phyloP scores from a whole-genome alignment of 2,329 filamentous ascomycete genomes.

The Penicillium sp. region DNA sequence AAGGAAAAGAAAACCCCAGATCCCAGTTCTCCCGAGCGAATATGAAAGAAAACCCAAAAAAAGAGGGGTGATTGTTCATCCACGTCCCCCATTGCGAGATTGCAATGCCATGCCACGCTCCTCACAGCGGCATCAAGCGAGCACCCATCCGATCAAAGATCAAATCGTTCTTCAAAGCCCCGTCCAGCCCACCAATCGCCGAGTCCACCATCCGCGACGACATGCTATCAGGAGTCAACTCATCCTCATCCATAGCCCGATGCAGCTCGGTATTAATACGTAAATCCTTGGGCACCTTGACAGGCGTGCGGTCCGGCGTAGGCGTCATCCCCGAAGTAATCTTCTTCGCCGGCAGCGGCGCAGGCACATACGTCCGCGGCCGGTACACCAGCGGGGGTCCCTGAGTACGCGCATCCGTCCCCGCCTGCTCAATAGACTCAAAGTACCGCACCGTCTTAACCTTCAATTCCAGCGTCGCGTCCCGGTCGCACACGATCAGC shows the following conservation, averaged over 20 bases:
- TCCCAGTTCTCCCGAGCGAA: conserved; percentile 1
- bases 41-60: not conserved
- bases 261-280: conserved; percentile 49
- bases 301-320: conserved; percentile 32
- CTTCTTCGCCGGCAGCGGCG: conserved; percentile 29
- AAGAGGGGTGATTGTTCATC: not conserved
- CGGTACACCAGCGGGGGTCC: conserved; percentile 47
- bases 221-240: conserved; percentile 53
- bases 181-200: conserved; percentile 45
- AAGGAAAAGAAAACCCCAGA: conserved; percentile 5
- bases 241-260: conserved; percentile 42
- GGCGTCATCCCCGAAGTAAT: conserved; percentile 24
- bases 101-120: not conserved
- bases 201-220: conserved; percentile 51
- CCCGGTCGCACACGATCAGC: conserved; percentile 81
- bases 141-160: conserved; percentile 49
- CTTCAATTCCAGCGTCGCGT: conserved; percentile 71
- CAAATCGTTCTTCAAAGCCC: conserved; percentile 44
- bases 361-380: conserved; percentile 39
- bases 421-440: conserved; percentile 69
- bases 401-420: conserved; percentile 50
- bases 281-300: conserved; percentile 43
- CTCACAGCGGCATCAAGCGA: conserved; percentile 35
- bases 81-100: not conserved
- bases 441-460: conserved; percentile 76